These are phyloP conservation scores for Carpinus fangiana DNA, from an alignment of 306 rosid genomes.

Conservation along the genomic window DNA sequence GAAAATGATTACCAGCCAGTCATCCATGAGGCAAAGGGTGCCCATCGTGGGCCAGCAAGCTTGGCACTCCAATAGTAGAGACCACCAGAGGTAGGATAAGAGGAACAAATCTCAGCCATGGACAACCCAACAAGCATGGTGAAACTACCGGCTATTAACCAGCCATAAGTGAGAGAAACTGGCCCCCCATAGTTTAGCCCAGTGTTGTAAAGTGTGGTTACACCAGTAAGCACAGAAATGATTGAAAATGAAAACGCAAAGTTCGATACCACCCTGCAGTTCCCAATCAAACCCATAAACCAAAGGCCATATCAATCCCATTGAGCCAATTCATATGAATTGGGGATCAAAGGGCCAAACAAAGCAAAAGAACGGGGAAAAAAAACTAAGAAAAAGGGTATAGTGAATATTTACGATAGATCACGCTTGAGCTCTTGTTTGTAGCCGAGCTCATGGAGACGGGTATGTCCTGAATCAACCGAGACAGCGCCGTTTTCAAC, in stretches of 20 bases:
- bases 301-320: neutral
- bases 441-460: conserved; percentile 92
- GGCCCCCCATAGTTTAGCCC: conserved; percentile 89
- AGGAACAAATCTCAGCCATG: conserved; percentile 96
- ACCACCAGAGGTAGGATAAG: conserved; percentile 96
- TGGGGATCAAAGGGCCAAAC: neutral
- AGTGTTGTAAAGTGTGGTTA: conserved; percentile 86
- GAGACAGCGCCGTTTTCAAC: conserved; percentile 32
- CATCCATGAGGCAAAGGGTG: conserved; percentile 95
- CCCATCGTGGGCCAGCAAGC: conserved; percentile 94
- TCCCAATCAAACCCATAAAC: conserved; percentile 16
- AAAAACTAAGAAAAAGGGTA: neutral
- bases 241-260: conserved; percentile 93
- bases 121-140: conserved; percentile 87
- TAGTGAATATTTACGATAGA: conserved; percentile 59
- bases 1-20: conserved; percentile 80
- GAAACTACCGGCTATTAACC: conserved; percentile 71
- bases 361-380: neutral
- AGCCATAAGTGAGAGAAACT: conserved; percentile 78
- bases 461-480: conserved; percentile 78
- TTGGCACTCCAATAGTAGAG: conserved; percentile 98
- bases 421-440: conserved; percentile 99
- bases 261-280: conserved; percentile 75
- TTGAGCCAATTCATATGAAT: conserved; percentile 11
- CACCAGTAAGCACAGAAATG: conserved; percentile 86